These are phyloP conservation scores for Hypoxylon sp. DNA, from an alignment of 2,329 filamentous ascomycete genomes.

Conservation along the genomic window DNA sequence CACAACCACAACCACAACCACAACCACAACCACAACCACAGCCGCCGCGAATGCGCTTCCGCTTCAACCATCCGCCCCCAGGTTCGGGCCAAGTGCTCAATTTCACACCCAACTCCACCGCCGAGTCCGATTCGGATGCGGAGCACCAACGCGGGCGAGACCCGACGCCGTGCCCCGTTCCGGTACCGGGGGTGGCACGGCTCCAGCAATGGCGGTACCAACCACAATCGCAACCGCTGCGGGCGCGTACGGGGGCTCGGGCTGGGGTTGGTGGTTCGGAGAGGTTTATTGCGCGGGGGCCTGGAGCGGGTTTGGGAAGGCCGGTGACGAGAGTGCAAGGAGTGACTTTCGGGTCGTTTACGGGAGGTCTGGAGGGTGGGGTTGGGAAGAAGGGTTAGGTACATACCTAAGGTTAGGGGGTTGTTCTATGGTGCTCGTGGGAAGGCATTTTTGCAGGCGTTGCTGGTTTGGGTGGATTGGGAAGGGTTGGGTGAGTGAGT, in stretches of 20 bases:
- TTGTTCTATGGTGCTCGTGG: neutral
- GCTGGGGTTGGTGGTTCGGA: neutral
- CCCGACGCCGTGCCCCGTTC: constrained; percentile 5
- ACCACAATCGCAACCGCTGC: constrained; percentile 14
- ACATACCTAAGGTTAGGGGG: neutral
- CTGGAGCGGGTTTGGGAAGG: neutral
- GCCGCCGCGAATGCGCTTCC: neutral
- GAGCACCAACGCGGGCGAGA: neutral
- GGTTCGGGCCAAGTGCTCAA: neutral
- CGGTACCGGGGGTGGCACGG: neutral
- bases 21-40: neutral
- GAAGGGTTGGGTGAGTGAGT: neutral
- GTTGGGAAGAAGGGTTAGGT: neutral
- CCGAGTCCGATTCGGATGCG: neutral
- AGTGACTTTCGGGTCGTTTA: neutral
- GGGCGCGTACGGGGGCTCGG: neutral
- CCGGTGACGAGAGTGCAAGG: neutral
- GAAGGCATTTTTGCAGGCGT: too few species aligned
- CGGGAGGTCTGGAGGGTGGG: neutral
- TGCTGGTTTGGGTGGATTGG: neutral
- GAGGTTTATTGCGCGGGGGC: neutral
- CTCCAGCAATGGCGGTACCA: constrained; percentile 34
- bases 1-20: neutral
- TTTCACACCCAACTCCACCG: neutral
- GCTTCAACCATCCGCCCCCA: neutral